Evolutionary conservation across 2,329 filamentous ascomycete species (phyloP), one percentile per base, ranked within the genome.

Genomic region (Fusarium xylarioides): DNA sequence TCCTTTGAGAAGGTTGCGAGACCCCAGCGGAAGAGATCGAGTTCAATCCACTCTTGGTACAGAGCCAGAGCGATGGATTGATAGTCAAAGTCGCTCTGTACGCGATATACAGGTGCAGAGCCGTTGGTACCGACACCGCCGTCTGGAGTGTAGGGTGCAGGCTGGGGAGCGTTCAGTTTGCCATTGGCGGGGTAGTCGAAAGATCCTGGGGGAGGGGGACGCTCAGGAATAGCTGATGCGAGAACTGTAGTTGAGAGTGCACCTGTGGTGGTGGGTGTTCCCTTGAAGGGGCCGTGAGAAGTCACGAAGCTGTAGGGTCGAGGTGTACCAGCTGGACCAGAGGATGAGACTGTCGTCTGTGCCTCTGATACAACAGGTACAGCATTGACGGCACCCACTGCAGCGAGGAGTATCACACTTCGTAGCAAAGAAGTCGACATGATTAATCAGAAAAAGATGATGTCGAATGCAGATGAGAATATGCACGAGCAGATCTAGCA

Each of bases 41-140:
- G 86, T 82, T 96, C 93, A 60, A 95, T 94, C 88, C 90, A 96
- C 81, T 96, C 93, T 76, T 95, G 92, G 79, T 95, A 95, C 0
- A 95, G 84, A 18, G 88, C 92, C 18, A 96, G 85, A 1, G 90
- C 88, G 35, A 96, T 86, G 0, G 92, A 95, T 79, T 95, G 87
- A 79, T 92, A 96, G 81, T 96, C 94, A 78, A 95, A 96, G 78
- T 97, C 94, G 71, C 91, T 93, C 76, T 93, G 87, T 1, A 93
- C 91, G 68, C 92, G 90, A 81, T 95, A 95, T 3, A 94, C 89
- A 4, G 93, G 93, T 47, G 87, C 86, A 12, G 90, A 89, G n/a
- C 93, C 93, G 68, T 95, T 95, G 47, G 93, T 95, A 5, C 93
- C 93, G 3, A 92, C 81, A 18, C 94, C 94, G 64, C 93, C 93